Percentiles rank a stretch among this genome's conserved stretches.
These are phyloP conservation scores for Nicotiana tomentosiformis DNA, from an alignment of 257 asterid genomes.

Conservation along the genomic window DNA sequence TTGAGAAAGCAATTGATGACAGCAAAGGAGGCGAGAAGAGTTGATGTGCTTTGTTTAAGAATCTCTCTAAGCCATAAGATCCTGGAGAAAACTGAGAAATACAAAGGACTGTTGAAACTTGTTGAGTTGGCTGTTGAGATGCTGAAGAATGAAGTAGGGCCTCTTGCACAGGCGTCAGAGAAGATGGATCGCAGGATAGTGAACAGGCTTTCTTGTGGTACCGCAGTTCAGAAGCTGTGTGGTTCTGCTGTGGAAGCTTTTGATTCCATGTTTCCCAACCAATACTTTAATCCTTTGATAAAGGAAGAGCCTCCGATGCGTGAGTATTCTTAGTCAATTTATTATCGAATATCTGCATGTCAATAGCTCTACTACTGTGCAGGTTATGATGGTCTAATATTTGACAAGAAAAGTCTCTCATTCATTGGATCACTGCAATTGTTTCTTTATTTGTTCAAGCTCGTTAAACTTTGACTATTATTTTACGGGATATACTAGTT, in stretches of 20 bases:
- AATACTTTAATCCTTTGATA: background rate
- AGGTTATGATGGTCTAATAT: background rate
- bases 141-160: slow-evolving; percentile 72
- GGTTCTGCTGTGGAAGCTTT: slow-evolving; percentile 69
- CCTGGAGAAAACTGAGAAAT: slow-evolving; percentile 61
- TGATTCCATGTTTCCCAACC: slow-evolving; percentile 43
- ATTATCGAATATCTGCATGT: background rate
- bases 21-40: slow-evolving; percentile 78
- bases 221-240: slow-evolving; percentile 58
- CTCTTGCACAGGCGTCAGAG: slow-evolving; percentile 59
- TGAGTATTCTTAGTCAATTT: slow-evolving; percentile 10
- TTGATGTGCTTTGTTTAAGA: slow-evolving; percentile 71
- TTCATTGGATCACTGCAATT: background rate
- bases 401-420: background rate
- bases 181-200: slow-evolving; percentile 80
- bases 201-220: slow-evolving; percentile 74
- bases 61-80: slow-evolving; percentile 64
- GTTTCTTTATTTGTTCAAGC: background rate
- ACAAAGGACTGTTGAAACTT: slow-evolving; percentile 44
- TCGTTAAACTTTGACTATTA: background rate
- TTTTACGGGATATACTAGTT: background rate
- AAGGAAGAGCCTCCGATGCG: slow-evolving; percentile 14
- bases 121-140: slow-evolving; percentile 52
- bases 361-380: background rate
- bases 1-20: slow-evolving; percentile 77